Percentiles rank a stretch among this genome's conserved stretches.
phyloP scores from a whole-genome alignment of 2,329 filamentous ascomycete genomes.

The Parastagonospora avenae region DNA sequence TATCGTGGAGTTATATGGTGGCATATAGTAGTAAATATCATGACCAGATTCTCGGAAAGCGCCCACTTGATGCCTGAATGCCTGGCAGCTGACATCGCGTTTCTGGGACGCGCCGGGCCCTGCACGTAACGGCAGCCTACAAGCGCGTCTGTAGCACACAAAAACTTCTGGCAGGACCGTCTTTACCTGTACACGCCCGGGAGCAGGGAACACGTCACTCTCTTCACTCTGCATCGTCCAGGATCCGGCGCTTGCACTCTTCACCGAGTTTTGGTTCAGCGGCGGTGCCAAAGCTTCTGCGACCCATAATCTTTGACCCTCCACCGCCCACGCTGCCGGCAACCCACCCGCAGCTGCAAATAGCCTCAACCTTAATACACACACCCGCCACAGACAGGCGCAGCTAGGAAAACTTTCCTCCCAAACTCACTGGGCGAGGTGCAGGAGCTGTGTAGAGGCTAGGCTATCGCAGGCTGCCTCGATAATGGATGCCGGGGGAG shows the following conservation, averaged over 20 bases:
- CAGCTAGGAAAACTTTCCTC: background rate
- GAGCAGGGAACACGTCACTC: background rate
- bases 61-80: constrained; percentile 2
- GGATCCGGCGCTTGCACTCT: constrained; percentile 11
- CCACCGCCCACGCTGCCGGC: constrained; percentile 1
- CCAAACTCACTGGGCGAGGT: background rate
- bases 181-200: background rate
- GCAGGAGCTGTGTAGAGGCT: background rate
- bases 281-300: constrained; percentile 22
- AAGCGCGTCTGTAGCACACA: constrained; percentile 5
- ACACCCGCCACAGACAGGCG: background rate
- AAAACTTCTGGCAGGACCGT: background rate
- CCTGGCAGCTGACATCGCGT: constrained; percentile 34
- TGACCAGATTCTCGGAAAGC: background rate
- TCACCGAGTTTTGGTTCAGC: constrained; percentile 20
- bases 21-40: background rate
- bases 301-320: constrained; percentile 11
- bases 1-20: background rate
- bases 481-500: constrained; percentile 38
- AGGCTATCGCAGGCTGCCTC: constrained; percentile 17
- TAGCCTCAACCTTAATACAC: background rate
- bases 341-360: background rate
- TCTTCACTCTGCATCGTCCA: background rate
- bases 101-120: constrained; percentile 8
- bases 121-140: constrained; percentile 7